Percentiles rank a stretch among this genome's conserved stretches.
Evolutionary conservation across 352 stramenopile genomes (phyloP).

Genomic region (Phytophthora chlamydospora): DNA sequence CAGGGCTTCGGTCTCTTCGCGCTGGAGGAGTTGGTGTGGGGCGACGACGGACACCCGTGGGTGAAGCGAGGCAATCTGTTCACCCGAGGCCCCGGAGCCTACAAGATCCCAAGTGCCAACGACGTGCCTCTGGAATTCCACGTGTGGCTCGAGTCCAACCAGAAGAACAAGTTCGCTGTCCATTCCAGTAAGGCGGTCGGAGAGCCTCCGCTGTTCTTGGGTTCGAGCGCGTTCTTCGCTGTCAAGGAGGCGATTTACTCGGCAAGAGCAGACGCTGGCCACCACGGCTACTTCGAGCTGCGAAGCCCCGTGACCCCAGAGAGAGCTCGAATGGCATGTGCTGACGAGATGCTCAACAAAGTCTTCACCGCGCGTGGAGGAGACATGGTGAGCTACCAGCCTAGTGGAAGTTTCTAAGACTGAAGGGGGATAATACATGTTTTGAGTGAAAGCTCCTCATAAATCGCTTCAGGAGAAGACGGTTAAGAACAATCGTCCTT

Average conservation of each 20-base stretch:
- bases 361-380: conserved; percentile 64
- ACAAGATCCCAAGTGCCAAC: conserved; percentile 98
- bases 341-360: conserved; percentile 69
- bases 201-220: conserved; percentile 96
- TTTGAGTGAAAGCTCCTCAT: neutral
- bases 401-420: conserved; percentile 65
- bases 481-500: too few species aligned
- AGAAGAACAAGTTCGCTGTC: conserved; percentile 94
- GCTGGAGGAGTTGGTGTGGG: conserved; percentile 95
- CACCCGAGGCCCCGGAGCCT: conserved; percentile 94
- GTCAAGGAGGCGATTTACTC: conserved; percentile 95
- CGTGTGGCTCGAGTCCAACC: conserved; percentile 93
- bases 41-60: conserved; percentile 94
- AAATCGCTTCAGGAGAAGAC: too few species aligned
- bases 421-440: neutral
- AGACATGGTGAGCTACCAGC: conserved; percentile 71
- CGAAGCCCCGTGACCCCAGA: conserved; percentile 83
- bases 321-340: conserved; percentile 84
- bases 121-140: conserved; percentile 95
- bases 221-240: conserved; percentile 94
- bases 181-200: conserved; percentile 97
- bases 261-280: conserved; percentile 69
- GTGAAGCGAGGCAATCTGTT: conserved; percentile 93
- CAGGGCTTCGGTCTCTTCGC: conserved; percentile 96
- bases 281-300: conserved; percentile 74